phyloP scores from a whole-genome alignment of 345 rosid species.

The Pugionium cornutum region DNA sequence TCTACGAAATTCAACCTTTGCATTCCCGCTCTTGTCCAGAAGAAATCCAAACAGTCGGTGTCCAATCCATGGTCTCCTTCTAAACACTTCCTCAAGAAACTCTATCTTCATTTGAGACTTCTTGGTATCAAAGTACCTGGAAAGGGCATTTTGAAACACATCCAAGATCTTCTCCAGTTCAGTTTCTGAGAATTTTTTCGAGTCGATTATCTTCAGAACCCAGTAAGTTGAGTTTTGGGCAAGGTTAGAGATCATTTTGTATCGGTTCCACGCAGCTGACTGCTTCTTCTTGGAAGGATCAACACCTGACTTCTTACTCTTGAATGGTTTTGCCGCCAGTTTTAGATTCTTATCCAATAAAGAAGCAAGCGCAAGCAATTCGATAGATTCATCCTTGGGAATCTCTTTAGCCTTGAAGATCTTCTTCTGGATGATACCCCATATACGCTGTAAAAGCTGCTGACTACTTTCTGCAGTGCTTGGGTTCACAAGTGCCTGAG shows the following conservation, averaged over 20 bases:
- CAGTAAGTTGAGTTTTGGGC: slow-evolving; percentile 78
- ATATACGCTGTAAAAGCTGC: slow-evolving; percentile 87
- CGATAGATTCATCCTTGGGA: slow-evolving; percentile 60
- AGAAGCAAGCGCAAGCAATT: slow-evolving; percentile 55
- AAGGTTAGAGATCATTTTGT: slow-evolving; percentile 67
- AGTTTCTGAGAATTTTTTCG: slow-evolving; percentile 51
- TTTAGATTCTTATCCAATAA: slow-evolving; percentile 75
- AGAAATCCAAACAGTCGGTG: slow-evolving; percentile 58
- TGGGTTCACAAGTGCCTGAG: slow-evolving; percentile 76
- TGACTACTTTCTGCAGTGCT: slow-evolving; percentile 74
- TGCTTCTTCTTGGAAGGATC: slow-evolving; percentile 70
- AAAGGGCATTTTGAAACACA: slow-evolving; percentile 51
- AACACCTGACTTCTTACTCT: slow-evolving; percentile 66
- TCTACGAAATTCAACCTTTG: slow-evolving; percentile 73
- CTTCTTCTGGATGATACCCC: slow-evolving; percentile 91
- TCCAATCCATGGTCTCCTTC: slow-evolving; percentile 76
- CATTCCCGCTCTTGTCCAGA: slow-evolving; percentile 58
- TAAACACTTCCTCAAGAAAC: slow-evolving; percentile 73
- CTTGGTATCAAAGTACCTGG: slow-evolving; percentile 68
- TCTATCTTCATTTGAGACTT: slow-evolving; percentile 76
- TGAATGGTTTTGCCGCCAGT: slow-evolving; percentile 87
- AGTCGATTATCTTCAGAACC: slow-evolving; percentile 77
- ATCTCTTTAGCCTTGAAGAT: slow-evolving; percentile 78
- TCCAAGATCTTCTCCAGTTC: slow-evolving; percentile 61
- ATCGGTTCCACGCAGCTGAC: slow-evolving; percentile 66